phyloP scores from a whole-genome alignment of 2,329 filamentous ascomycete species.

The Arthrobotrys musiformis region DNA sequence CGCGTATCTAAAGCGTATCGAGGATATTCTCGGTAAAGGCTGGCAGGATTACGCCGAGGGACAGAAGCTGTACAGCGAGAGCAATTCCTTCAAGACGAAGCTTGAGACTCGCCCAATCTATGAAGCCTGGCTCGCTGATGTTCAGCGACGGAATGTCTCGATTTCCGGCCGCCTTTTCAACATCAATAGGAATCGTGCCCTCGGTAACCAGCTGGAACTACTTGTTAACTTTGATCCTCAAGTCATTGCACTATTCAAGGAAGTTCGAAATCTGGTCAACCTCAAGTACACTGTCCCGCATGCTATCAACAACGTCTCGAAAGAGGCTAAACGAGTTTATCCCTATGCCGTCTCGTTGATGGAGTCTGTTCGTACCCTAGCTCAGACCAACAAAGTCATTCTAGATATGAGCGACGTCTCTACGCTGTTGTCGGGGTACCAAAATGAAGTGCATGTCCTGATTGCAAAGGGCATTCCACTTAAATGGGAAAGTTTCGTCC shows the following conservation, averaged over 20 bases:
- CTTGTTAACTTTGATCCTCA: conserved; percentile 96
- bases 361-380: conserved; percentile 95
- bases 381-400: conserved; percentile 87
- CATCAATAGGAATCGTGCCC: conserved; percentile 86
- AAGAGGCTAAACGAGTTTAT: conserved; percentile 98
- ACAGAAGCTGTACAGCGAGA: conserved; percentile 90
- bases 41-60: conserved; percentile 96
- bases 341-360: conserved; percentile 97
- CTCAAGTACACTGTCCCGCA: conserved; percentile 94
- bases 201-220: conserved; percentile 87
- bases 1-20: conserved; percentile 98
- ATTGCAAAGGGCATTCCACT: conserved; percentile 88
- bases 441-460: conserved; percentile 86
- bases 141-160: conserved; percentile 85
- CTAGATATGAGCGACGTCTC: conserved; percentile 86
- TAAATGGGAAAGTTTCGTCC: conserved; percentile 97
- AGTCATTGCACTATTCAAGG: conserved; percentile 97
- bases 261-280: conserved; percentile 95
- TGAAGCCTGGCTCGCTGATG: conserved; percentile 93
- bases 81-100: conserved; percentile 94
- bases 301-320: conserved; percentile 92
- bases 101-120: conserved; percentile 93
- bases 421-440: conserved; percentile 87
- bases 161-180: conserved; percentile 93
- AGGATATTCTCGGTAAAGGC: conserved; percentile 92